These are phyloP conservation scores for Capsicum pubescens DNA, from an alignment of 257 asterid genomes.

Conservation along the genomic window DNA sequence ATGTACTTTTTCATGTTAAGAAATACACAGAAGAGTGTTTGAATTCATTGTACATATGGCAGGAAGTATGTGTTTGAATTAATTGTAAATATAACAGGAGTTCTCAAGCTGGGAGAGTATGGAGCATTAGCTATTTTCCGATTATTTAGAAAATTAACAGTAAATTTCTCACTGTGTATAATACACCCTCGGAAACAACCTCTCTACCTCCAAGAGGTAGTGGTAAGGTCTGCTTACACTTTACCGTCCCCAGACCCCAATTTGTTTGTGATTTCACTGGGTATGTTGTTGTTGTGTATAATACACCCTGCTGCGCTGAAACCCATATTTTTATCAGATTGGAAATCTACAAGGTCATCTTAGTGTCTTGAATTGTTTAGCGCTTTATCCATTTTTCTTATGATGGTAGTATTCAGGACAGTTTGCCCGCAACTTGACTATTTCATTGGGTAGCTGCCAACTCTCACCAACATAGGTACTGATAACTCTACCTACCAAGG, in stretches of 20 bases:
- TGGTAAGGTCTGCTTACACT: too few species aligned
- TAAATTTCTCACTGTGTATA: background rate
- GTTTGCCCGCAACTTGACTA: background rate
- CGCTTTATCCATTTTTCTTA: background rate
- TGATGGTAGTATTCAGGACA: background rate
- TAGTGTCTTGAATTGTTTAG: background rate
- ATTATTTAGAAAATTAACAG: background rate
- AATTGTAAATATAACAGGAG: background rate
- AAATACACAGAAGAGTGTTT: background rate
- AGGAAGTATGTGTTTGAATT: background rate
- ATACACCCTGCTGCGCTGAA: slow-evolving; percentile 6
- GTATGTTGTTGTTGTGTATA: background rate
- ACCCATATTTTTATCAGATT: background rate
- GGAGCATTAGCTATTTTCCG: background rate
- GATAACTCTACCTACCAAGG: background rate
- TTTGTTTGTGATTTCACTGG: too few species aligned
- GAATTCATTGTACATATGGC: slow-evolving; percentile 13
- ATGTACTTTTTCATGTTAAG: background rate
- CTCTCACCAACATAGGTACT: background rate
- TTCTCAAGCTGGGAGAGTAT: background rate
- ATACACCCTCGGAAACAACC: background rate
- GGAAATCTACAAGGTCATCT: background rate
- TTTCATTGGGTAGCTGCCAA: background rate
- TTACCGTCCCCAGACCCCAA: too few species aligned
- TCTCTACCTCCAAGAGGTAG: too few species aligned